Conservation (phyloP, 257 asterid species). For the Solanum ossicruentum region DNA sequence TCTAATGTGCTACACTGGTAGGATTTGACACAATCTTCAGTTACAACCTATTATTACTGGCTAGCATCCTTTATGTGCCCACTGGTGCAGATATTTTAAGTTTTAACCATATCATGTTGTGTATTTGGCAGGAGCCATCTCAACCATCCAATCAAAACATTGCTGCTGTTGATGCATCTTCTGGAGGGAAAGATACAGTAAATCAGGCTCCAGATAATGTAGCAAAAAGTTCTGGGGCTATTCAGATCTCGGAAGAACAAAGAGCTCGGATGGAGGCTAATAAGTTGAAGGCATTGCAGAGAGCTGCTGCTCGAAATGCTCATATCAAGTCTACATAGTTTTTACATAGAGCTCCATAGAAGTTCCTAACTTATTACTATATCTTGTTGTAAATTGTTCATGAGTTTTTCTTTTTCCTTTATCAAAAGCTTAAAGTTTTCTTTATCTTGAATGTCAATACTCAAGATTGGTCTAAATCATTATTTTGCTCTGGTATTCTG, state of each 20-base stretch:
- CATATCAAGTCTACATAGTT: neutral
- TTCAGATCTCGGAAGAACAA: conserved; percentile 50
- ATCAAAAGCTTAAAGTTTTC: neutral
- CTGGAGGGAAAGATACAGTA: conserved; percentile 9
- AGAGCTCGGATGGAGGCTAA: conserved; percentile 68
- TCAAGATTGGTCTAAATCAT: neutral
- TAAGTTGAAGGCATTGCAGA: conserved; percentile 63
- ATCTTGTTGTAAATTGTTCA: neutral
- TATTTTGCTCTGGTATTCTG: neutral
- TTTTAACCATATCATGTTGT: neutral
- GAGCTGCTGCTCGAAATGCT: conserved; percentile 53
- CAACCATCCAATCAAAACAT: conserved; percentile 4
- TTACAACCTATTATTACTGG: neutral
- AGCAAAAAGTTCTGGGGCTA: conserved; percentile 5
- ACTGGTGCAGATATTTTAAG: neutral
- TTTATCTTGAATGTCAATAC: neutral
- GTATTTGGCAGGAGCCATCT: conserved; percentile 28
- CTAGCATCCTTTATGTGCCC: neutral
- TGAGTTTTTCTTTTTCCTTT: neutral
- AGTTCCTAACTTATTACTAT: neutral
- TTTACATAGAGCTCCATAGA: neutral
- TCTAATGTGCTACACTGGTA: neutral
- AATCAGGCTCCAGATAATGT: neutral
- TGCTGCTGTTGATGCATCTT: conserved; percentile 5
- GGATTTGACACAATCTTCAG: neutral